Conservation (phyloP, 2,329 filamentous ascomycete genomes). For the Nemania sp. region DNA sequence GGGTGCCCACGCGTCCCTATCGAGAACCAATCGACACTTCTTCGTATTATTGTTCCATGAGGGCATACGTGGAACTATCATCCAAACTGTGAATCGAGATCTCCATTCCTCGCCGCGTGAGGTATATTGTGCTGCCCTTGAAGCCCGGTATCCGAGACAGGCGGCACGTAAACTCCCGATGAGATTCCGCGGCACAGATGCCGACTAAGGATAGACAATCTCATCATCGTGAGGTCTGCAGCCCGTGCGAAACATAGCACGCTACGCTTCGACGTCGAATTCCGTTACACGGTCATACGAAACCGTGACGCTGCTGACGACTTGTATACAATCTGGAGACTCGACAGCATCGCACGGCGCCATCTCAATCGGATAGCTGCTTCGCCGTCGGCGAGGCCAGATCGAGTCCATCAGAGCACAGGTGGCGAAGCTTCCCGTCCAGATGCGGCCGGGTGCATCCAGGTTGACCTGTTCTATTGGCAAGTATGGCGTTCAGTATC, state of each 20-base stretch:
- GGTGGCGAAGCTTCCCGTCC: conserved; percentile 2
- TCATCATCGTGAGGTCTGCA: not conserved
- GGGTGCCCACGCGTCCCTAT: not conserved
- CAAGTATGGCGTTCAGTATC: not conserved
- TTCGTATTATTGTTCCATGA: conserved; percentile 27
- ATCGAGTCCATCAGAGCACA: conserved; percentile 6
- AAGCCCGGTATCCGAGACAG: not conserved
- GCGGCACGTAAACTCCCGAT: not conserved
- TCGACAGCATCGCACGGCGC: not conserved
- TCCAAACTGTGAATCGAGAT: conserved; percentile 17
- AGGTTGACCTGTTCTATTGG: not conserved
- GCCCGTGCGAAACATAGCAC: conserved; percentile 1
- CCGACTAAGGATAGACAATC: not conserved
- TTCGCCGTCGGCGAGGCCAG: conserved; percentile 2
- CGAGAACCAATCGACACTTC: conserved; percentile 19
- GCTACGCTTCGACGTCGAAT: not conserved
- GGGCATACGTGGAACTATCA: conserved; percentile 26
- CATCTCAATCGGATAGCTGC: conserved; percentile 11
- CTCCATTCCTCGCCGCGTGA: not conserved
- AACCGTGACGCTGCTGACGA: conserved; percentile 11
- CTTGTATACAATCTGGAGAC: not conserved
- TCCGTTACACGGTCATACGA: conserved; percentile 6
- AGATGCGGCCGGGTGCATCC: not conserved
- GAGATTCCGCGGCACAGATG: not conserved
- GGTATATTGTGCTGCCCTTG: not conserved